phyloP scores from a whole-genome alignment of 768 basidiomycete species.

The Porphyrellus cyaneotinctus region DNA sequence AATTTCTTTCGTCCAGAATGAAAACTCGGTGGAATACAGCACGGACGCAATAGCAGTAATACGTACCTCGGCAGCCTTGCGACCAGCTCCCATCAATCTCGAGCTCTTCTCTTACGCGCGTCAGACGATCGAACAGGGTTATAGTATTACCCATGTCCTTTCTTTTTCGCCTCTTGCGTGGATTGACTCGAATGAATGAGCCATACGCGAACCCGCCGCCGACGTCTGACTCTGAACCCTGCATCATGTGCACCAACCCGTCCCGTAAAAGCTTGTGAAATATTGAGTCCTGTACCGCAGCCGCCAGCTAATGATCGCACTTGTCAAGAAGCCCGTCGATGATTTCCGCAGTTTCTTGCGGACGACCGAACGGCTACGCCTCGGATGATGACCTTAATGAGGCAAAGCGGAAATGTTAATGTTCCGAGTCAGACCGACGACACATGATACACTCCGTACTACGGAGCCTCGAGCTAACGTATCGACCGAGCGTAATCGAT shows the following conservation, averaged over 20 bases:
- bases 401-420: conserved; percentile 16
- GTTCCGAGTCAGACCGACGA: conserved; percentile 10
- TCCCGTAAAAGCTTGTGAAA: neutral
- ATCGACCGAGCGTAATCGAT: neutral
- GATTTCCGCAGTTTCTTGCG: neutral
- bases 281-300: neutral
- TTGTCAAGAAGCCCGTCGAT: neutral
- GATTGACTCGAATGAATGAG: conserved; percentile 48
- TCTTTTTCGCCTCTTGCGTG: conserved; percentile 49
- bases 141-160: conserved; percentile 30
- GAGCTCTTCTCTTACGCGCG: conserved; percentile 45
- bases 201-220: conserved; percentile 35
- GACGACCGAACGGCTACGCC: too few relatives aligned
- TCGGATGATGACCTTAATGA: neutral
- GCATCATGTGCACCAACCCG: conserved; percentile 7
- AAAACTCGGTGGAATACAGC: neutral
- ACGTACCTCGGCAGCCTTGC: conserved; percentile 53
- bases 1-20: conserved; percentile 29
- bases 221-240: conserved; percentile 12
- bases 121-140: conserved; percentile 37
- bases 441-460: neutral
- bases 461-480: neutral
- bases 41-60: conserved; percentile 14
- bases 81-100: conserved; percentile 47
- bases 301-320: neutral